Percentiles rank a stretch among this genome's conserved stretches.
These are phyloP conservation scores for Massariosphaeria phaeospora DNA, from an alignment of 495 filamentous ascomycete species.

Conservation along the genomic window DNA sequence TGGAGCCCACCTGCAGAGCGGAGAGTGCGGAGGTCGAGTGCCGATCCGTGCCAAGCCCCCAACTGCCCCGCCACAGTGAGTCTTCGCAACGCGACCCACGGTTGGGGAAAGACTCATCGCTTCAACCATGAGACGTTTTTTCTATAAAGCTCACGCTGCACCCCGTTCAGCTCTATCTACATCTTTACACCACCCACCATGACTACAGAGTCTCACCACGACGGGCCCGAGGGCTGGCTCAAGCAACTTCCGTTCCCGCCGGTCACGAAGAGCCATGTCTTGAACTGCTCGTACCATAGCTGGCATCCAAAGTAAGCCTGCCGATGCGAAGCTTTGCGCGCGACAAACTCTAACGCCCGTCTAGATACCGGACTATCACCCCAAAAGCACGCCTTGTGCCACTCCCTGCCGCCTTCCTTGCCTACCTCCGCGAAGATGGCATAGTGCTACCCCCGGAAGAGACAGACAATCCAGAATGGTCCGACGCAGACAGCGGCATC, in stretches of 20 bases:
- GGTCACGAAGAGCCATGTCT: slow-evolving; percentile 75
- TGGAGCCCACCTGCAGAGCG: neutral
- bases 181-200: neutral
- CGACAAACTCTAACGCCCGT: neutral
- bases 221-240: neutral
- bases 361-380: slow-evolving; percentile 69
- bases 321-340: neutral
- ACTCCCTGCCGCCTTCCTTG: slow-evolving; percentile 65
- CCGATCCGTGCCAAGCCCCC: neutral
- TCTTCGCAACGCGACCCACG: no score
- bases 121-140: neutral
- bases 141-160: neutral
- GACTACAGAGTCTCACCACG: neutral
- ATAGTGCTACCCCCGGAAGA: slow-evolving; percentile 70
- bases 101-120: slow-evolving; percentile 7
- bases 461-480: slow-evolving; percentile 43
- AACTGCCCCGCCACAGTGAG: neutral
- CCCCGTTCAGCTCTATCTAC: neutral
- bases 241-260: slow-evolving; percentile 67
- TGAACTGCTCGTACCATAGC: slow-evolving; percentile 87
- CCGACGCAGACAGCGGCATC: slow-evolving; percentile 42
- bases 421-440: slow-evolving; percentile 87
- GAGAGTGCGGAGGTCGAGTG: neutral
- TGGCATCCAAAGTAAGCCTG: slow-evolving; percentile 72
- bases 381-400: slow-evolving; percentile 83